Evolutionary conservation across 768 basidiomycete species (phyloP).

Genomic region (Gelatoporia subvermispora): DNA sequence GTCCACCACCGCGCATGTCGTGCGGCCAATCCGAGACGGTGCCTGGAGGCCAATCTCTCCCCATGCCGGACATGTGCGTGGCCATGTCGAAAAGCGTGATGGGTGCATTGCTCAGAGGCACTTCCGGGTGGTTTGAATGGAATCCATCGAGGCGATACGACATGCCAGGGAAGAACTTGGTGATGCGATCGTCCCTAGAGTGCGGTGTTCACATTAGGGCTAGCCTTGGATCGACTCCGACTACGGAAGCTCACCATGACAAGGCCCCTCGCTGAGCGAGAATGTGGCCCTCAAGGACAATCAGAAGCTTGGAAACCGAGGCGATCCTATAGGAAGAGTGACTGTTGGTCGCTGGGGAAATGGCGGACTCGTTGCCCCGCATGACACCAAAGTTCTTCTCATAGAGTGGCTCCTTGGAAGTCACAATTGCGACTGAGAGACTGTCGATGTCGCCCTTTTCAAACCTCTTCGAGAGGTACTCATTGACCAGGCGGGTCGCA

Average conservation of each 20-base stretch:
- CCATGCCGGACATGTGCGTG: constrained; percentile 29
- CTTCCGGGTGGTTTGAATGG: constrained; percentile 2
- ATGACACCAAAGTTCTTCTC: constrained; percentile 37
- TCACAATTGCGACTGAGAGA: constrained; percentile 45
- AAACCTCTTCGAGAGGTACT: constrained; percentile 11
- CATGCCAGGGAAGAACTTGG: constrained; percentile 38
- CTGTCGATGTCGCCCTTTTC: constrained; percentile 40
- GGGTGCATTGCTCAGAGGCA: not conserved
- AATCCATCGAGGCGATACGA: constrained; percentile 21
- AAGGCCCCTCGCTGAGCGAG: constrained; percentile 40
- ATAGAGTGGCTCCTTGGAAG: constrained; percentile 38
- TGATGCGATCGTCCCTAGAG: constrained; percentile 46
- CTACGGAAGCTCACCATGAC: constrained; percentile 19
- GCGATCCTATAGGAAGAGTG: constrained; percentile 49
- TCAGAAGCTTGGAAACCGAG: constrained; percentile 48
- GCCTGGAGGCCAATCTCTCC: constrained; percentile 33
- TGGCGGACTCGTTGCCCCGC: constrained; percentile 39
- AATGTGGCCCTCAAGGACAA: constrained; percentile 42
- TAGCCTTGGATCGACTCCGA: not conserved
- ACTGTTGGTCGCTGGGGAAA: constrained; percentile 13
- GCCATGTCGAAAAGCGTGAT: constrained; percentile 27
- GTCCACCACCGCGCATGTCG: constrained; percentile 20
- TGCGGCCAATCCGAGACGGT: constrained; percentile 37
- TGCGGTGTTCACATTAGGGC: not conserved
- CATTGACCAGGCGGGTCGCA: constrained; percentile 8